These are phyloP conservation scores for Dictyophora rubrovolvata DNA, from an alignment of 768 basidiomycete species.

Conservation along the genomic window DNA sequence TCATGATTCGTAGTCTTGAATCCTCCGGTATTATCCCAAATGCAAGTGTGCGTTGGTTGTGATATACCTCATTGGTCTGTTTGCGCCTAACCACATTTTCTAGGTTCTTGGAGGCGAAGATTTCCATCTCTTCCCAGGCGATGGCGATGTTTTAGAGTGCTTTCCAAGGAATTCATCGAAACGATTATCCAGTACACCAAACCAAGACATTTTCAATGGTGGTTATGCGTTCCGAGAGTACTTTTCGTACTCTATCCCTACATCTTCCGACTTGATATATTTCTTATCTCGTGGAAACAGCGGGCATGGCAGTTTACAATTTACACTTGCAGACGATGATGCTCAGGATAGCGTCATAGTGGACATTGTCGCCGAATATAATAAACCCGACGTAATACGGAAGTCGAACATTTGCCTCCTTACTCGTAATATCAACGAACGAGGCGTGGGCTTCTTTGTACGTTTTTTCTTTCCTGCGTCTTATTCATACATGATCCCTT, in stretches of 20 bases:
- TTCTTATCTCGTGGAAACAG: conserved; percentile 25
- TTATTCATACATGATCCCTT: neutral
- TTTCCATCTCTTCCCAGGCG: neutral
- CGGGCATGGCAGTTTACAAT: conserved; percentile 20
- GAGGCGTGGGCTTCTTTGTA: conserved; percentile 29
- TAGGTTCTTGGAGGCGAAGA: neutral
- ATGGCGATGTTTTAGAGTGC: conserved; percentile 3
- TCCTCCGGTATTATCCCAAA: neutral
- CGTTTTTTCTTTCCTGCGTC: conserved; percentile 1
- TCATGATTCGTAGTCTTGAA: conserved; percentile 5
- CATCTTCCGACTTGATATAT: conserved; percentile 16
- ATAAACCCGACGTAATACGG: conserved; percentile 14
- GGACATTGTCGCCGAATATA: conserved; percentile 23
- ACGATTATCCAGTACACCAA: neutral
- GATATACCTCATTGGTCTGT: too few relatives aligned
- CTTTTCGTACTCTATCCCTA: neutral
- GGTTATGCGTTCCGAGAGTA: neutral
- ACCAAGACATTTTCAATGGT: neutral
- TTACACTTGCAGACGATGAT: conserved; percentile 20
- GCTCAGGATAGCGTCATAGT: conserved; percentile 22
- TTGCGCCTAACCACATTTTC: too few relatives aligned
- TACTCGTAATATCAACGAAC: conserved; percentile 17
- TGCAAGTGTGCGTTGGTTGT: neutral
- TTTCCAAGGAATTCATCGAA: neutral
- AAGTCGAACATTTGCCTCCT: conserved; percentile 22